Evolutionary conservation across 169 alveolate species (phyloP), one percentile per base, ranked within the genome.

Genomic region (Cryptosporidium meleagridis): DNA sequence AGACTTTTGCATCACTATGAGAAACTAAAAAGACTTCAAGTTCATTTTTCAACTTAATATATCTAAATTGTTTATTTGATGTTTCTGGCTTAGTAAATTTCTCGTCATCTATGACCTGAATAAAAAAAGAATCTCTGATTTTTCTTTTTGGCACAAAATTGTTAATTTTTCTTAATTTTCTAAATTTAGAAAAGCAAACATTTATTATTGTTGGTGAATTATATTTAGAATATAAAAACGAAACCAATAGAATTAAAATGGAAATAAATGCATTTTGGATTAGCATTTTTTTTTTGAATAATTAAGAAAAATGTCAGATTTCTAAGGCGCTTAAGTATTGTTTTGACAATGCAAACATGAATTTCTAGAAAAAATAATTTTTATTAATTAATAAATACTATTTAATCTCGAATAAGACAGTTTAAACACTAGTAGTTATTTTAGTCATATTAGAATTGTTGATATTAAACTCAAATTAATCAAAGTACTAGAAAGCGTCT

Each of bases 21-120:
- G 92, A 87, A 6, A 95, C 85, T 44, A 94, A 92, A 21, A 95
- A 70, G 37, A 94, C 93, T 48, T 85, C 91, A 35, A 95, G 65
- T 3, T 94, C 92, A 71, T 95, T 95, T 41, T 69, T 41, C 26
- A 95, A 87, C 18, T 85, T 85, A 21, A 94, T n/a, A 45, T 37
- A 91, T 26, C 85, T 87, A 55, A 86, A 85, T 9, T 8, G 23
- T 39, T 23, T 85, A 18, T 80, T 53, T 18, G 73, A 39, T 58
- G 14, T 26, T 23, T 44, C 14, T 18, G 89, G 89, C n/a, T 80
- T 80, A 10, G 5, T 26, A n/a, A 80, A 80, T 26, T 59, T 67
- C 7, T 80, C 75, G 45, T 80, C 62, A 44, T 44, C 62, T 9
- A 55, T 8, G 23, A n/a, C 14, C 12, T 55, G 29, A 8, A 55